These are phyloP conservation scores for Kodamaea hsintzibuensis DNA, from an alignment of 805 yeast species.

Conservation along the genomic window DNA sequence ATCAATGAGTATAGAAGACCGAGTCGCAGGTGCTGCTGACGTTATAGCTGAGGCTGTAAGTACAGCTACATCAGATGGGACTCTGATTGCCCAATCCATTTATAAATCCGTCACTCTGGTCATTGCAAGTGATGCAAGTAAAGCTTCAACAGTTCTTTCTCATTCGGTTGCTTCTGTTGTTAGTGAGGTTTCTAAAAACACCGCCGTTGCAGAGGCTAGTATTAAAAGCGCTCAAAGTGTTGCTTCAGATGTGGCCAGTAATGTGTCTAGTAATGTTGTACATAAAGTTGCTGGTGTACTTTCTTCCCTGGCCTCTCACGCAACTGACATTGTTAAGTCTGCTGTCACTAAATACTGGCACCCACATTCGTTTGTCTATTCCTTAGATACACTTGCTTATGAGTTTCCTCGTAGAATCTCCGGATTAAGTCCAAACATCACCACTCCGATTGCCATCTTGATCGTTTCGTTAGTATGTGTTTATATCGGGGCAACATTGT, in stretches of 20 bases:
- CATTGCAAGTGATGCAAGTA: not conserved
- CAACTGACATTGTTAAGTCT: not conserved
- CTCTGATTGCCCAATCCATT: not conserved
- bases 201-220: not conserved
- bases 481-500: constrained; percentile 19
- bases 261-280: not conserved
- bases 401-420: not conserved
- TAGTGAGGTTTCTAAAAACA: not conserved
- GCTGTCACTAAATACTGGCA: not conserved
- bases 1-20: not conserved
- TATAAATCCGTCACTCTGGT: not conserved
- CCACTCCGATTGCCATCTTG: constrained; percentile 1
- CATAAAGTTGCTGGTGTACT: not conserved
- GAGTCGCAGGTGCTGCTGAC: not conserved
- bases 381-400: constrained; percentile 1
- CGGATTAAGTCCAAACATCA: not conserved
- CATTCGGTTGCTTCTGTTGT: not conserved
- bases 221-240: not conserved
- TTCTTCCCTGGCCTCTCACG: not conserved
- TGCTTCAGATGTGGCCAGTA: not conserved
- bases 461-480: constrained; percentile 2
- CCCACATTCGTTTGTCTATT: not conserved
- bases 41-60: not conserved
- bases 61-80: not conserved
- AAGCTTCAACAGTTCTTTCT: not conserved